These are phyloP conservation scores for Rhodotorula sp. DNA, from an alignment of 1,284 basidiomycete species.

Conservation along the genomic window DNA sequence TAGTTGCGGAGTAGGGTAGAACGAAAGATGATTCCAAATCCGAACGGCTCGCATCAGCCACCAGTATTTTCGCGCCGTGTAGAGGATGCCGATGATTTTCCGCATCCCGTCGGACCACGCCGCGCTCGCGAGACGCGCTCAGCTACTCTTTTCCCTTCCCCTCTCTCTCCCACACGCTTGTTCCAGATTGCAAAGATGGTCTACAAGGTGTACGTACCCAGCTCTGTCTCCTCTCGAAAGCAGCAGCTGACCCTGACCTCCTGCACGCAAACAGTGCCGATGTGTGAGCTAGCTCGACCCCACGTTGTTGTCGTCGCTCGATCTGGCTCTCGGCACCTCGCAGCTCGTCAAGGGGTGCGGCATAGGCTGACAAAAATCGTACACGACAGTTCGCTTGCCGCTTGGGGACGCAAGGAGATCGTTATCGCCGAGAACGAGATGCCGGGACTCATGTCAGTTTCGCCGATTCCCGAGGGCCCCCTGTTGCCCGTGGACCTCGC, in stretches of 20 bases:
- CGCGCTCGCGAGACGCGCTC: not conserved
- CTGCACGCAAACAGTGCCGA: constrained; percentile 25
- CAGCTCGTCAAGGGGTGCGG: no score
- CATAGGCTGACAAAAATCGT: no score
- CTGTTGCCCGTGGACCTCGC: no score
- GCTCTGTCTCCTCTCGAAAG: no score
- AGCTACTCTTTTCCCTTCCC: not conserved
- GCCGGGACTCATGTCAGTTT: constrained; percentile 86
- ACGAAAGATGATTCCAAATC: no score
- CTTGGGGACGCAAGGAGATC: constrained; percentile 48
- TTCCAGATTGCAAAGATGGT: constrained; percentile 18
- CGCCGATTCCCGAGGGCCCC: not conserved
- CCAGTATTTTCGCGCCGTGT: not conserved
- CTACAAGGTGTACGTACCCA: constrained; percentile 33
- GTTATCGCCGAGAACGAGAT: constrained; percentile 46
- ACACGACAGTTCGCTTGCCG: constrained; percentile 41
- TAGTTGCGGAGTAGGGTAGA: no score
- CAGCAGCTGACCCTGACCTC: constrained; percentile 4
- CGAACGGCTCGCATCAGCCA: no score
- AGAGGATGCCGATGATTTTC: not conserved
- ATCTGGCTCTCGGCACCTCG: no score
- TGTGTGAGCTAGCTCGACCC: constrained; percentile 20
- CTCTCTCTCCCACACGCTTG: not conserved
- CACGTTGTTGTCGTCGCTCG: not conserved
- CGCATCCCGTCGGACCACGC: not conserved